These are phyloP conservation scores for Entomortierella lignicola DNA, from an alignment of 192 early-diverging fungal genomes.

Conservation along the genomic window DNA sequence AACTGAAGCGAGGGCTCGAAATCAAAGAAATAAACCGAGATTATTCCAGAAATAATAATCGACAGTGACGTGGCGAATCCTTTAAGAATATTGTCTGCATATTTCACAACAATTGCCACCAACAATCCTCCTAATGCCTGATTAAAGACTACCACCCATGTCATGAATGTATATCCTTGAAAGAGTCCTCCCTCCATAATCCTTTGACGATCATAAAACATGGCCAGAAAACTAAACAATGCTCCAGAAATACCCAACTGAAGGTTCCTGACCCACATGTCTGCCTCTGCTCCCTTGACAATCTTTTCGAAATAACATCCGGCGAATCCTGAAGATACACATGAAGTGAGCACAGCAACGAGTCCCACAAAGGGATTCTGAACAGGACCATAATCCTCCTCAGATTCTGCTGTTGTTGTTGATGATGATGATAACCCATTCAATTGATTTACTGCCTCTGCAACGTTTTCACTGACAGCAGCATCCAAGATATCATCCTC, in stretches of 20 bases:
- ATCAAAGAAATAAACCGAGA: constrained; percentile 79
- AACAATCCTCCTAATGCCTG: constrained; percentile 90
- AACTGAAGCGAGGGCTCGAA: constrained; percentile 80
- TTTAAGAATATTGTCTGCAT: constrained; percentile 93
- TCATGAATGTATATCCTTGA: constrained; percentile 80
- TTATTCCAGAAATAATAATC: constrained; percentile 85
- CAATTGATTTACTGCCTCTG: constrained; percentile 15
- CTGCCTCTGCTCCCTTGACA: constrained; percentile 80
- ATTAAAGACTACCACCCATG: constrained; percentile 78
- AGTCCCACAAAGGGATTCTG: constrained; percentile 74
- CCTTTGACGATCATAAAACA: constrained; percentile 71
- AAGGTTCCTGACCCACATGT: constrained; percentile 85
- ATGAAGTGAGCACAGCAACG: constrained; percentile 78
- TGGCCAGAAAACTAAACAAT: constrained; percentile 73
- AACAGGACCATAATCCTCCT: constrained; percentile 33
- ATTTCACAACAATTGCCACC: constrained; percentile 91
- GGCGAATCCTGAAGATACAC: constrained; percentile 85
- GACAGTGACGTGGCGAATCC: constrained; percentile 93
- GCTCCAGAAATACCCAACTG: constrained; percentile 75
- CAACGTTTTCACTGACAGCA: constrained; percentile 21
- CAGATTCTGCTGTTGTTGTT: too few relatives aligned
- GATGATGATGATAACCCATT: too few relatives aligned
- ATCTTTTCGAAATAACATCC: constrained; percentile 94
- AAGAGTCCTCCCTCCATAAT: constrained; percentile 78
- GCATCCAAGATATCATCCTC: constrained; percentile 38